Evolutionary conservation across 208 protist species (phyloP).

Genomic region (Acanthamoeba comandoni): DNA sequence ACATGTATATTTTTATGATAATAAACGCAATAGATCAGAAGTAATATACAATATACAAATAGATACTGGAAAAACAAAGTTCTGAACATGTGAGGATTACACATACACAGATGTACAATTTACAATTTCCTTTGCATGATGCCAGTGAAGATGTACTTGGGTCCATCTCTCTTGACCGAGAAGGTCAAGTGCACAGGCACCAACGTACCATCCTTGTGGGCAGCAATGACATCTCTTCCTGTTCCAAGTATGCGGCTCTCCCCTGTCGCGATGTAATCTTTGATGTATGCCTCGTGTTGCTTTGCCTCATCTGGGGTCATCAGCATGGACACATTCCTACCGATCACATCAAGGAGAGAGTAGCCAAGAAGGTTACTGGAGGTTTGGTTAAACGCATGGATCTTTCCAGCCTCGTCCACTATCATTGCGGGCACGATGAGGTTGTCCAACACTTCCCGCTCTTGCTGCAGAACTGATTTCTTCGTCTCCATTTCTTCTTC

Average conservation of each 20-base stretch:
- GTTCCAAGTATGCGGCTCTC: not conserved
- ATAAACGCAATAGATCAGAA: no score
- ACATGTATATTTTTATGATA: no score
- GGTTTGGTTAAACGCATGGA: constrained; percentile 41
- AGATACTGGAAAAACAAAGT: no score
- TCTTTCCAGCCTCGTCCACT: constrained; percentile 56
- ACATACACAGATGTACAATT: no score
- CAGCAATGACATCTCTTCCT: constrained; percentile 6
- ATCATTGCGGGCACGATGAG: constrained; percentile 63
- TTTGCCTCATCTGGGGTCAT: not conserved
- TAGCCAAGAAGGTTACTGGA: constrained; percentile 1
- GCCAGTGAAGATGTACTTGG: constrained; percentile 38
- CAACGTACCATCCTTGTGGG: constrained; percentile 66
- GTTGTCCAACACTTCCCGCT: constrained; percentile 54
- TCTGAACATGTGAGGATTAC: no score
- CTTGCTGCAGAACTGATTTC: constrained; percentile 68
- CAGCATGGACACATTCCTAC: constrained; percentile 16
- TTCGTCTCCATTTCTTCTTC: constrained; percentile 72
- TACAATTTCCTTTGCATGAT: constrained; percentile 44
- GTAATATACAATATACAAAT: no score
- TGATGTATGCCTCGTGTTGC: constrained; percentile 14
- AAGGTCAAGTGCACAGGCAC: constrained; percentile 31
- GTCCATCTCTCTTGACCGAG: constrained; percentile 32
- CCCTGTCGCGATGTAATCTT: not conserved
- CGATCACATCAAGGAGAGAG: constrained; percentile 36